Conservation (phyloP, 495 filamentous ascomycete species). For the Choiromyces venosus region DNA sequence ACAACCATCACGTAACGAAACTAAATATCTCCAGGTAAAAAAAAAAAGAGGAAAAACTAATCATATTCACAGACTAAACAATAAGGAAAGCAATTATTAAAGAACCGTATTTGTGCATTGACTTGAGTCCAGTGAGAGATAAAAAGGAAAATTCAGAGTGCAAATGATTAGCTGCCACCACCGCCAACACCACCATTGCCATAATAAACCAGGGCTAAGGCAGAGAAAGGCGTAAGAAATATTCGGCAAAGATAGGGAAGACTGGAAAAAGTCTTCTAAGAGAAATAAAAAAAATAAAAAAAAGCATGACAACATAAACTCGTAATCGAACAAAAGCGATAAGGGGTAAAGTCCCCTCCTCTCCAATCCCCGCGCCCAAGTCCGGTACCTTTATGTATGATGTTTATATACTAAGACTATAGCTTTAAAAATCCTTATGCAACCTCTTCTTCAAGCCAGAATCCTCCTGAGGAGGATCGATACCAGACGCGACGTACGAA, state of each 20-base stretch:
- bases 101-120: neutral
- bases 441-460: slow-evolving; percentile 22
- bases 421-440: neutral
- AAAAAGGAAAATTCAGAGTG: neutral
- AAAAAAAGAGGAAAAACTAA: neutral
- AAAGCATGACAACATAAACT: neutral
- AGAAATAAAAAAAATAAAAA: neutral
- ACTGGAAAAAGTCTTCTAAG: neutral
- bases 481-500: slow-evolving; percentile 15
- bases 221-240: neutral
- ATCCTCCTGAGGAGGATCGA: slow-evolving; percentile 15
- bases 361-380: neutral
- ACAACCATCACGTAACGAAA: no score
- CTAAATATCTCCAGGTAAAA: no score
- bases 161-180: neutral
- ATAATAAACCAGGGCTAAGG: neutral
- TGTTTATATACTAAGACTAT: neutral
- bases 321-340: neutral
- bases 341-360: neutral
- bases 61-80: neutral
- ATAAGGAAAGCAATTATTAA: neutral
- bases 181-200: neutral
- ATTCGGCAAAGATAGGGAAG: neutral
- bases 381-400: neutral
- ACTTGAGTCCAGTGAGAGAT: neutral